Conservation (phyloP, 805 yeast species). For the Yamadazyma sp. region DNA sequence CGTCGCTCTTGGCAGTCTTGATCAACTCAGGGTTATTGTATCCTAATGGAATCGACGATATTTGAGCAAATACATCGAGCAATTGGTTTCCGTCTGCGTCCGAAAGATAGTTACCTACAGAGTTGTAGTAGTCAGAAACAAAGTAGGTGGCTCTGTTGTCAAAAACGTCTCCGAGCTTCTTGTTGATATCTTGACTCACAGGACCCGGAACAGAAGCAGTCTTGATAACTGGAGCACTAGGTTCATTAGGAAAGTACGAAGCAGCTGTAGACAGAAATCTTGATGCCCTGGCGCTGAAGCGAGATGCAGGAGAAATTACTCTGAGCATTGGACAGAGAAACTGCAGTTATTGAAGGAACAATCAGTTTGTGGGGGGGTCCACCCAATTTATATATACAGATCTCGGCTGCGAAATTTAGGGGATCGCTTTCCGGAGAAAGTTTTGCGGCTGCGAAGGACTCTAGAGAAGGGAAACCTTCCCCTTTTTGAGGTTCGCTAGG, state of each 20-base stretch:
- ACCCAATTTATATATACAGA: not conserved
- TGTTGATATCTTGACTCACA: slow-evolving; percentile 26
- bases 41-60: slow-evolving; percentile 44
- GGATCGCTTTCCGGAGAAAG: slow-evolving; percentile 13
- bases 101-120: slow-evolving; percentile 41
- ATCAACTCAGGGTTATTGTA: slow-evolving; percentile 43
- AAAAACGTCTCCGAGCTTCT: slow-evolving; percentile 36
- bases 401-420: slow-evolving; percentile 8
- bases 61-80: slow-evolving; percentile 44
- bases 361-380: not conserved
- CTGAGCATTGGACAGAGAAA: slow-evolving; percentile 6
- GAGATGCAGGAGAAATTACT: not conserved
- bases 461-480: too few relatives aligned
- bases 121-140: slow-evolving; percentile 39
- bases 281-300: not conserved
- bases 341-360: too few relatives aligned
- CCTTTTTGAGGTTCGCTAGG: too few relatives aligned
- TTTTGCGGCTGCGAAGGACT: slow-evolving; percentile 5
- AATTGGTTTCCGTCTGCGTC: slow-evolving; percentile 43
- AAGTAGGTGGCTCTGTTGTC: slow-evolving; percentile 45
- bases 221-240: slow-evolving; percentile 29
- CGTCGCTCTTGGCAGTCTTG: slow-evolving; percentile 38
- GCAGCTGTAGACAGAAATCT: slow-evolving; percentile 9
- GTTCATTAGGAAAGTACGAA: slow-evolving; percentile 38
- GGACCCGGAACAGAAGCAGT: slow-evolving; percentile 42